Evolutionary conservation across 1,284 basidiomycete genomes (phyloP), one percentile per base, ranked within the genome.

Genomic region (Xanthoconium separans): DNA sequence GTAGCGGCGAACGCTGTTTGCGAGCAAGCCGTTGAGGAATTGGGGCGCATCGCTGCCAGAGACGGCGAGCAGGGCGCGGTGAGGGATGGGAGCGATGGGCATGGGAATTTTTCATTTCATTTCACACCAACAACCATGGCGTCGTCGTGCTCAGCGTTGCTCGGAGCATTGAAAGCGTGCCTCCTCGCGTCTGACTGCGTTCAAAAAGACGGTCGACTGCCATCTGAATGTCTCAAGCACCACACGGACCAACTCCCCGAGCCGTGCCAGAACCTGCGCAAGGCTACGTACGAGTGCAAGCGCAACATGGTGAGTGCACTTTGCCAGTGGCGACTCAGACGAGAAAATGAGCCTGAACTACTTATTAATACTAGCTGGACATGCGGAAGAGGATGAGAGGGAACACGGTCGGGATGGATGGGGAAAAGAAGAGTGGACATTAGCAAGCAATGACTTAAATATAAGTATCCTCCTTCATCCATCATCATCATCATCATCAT

Each of bases 1-100:
- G 37, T 75, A 72, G 29, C 72, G 70, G 3, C 74, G 80, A 47
- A 89, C 81, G 61, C 77, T 83, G 66, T 76, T 82, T 40, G 87
- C 79, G 44, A 95, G 79, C 44, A 97, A 75, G 18, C 96, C 96
- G 68, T 98, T 93, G 55, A 98, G 80, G 66, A 98, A 97, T 57
- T 87, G 87, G 22, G 84, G 73, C 3, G 91, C 87, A 58, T 98
- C 92, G 12, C 85, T 83, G 24, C 96, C 96, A 13, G 84, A 80
- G 24, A 98, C 74, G 43, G 89, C 84, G 22, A 97, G 72, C 15
- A 98, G 65, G 15, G 82, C 78, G 62, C 88, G 80, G 57, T 85
- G 71, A 5, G 82, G 75, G 24, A 93, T 71, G 34, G 75, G 84
- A 5, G 87, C 87, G 16, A 81, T 83, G 13, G 87, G 85, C 3